phyloP scores from a whole-genome alignment of 1,284 basidiomycete genomes.

The Vanrija sp. region DNA sequence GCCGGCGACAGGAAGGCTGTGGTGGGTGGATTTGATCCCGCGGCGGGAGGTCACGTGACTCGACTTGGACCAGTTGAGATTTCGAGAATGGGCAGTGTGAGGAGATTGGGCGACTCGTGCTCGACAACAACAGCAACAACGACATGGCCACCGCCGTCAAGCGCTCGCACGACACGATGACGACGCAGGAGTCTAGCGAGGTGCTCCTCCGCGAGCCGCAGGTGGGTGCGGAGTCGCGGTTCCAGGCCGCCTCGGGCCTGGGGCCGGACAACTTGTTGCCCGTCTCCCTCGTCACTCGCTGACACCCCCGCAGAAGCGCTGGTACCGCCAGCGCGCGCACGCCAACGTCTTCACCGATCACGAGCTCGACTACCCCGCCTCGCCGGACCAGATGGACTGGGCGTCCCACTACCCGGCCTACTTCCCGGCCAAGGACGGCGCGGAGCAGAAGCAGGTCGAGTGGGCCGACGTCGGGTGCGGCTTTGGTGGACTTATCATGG shows the following conservation, averaged over 20 bases:
- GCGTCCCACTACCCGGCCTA: conserved; percentile 75
- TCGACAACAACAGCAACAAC: background rate
- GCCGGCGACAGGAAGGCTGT: background rate
- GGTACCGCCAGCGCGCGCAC: conserved; percentile 94
- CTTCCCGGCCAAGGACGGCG: conserved; percentile 40
- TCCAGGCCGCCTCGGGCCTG: too few relatives aligned
- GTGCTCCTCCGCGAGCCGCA: conserved; percentile 33
- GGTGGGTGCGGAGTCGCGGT: conserved; percentile 10
- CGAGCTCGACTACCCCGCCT: conserved; percentile 79
- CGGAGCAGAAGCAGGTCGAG: conserved; percentile 59
- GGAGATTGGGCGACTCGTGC: background rate
- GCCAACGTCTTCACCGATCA: conserved; percentile 99
- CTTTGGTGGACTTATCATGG: conserved; percentile 89
- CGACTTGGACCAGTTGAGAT: background rate
- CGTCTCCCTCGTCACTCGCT: background rate
- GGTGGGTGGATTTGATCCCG: background rate
- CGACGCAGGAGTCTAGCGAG: conserved; percentile 15
- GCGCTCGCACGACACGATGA: conserved; percentile 27
- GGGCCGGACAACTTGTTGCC: too few relatives aligned
- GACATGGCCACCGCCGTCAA: conserved; percentile 15
- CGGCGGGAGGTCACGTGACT: background rate
- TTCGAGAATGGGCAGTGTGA: background rate
- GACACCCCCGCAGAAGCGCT: conserved; percentile 66
- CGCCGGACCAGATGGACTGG: conserved; percentile 81
- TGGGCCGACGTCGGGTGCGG: conserved; percentile 98